These are phyloP conservation scores for Pyricularia grisea DNA, from an alignment of 2,329 filamentous ascomycete species.

Conservation along the genomic window DNA sequence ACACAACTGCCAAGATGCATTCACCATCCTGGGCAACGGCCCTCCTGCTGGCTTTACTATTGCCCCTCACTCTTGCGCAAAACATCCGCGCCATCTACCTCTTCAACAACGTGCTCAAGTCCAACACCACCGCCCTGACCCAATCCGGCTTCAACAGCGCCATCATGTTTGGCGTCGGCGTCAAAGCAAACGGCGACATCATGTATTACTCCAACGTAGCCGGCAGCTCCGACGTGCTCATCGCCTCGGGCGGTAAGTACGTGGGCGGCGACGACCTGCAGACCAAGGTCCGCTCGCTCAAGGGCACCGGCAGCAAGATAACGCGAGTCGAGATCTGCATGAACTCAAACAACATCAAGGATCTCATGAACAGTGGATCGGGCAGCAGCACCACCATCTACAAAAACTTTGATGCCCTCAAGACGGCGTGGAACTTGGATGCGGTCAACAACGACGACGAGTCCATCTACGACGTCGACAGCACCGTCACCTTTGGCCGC, in stretches of 20 bases:
- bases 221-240: conserved; percentile 23
- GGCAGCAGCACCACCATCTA: conserved; percentile 23
- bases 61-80: background rate
- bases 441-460: conserved; percentile 38
- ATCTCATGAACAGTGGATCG: conserved; percentile 24
- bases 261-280: conserved; percentile 35
- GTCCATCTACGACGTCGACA: conserved; percentile 28
- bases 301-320: conserved; percentile 17
- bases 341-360: conserved; percentile 30
- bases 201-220: conserved; percentile 34
- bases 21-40: background rate
- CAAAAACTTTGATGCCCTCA: conserved; percentile 29
- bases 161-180: conserved; percentile 33
- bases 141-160: conserved; percentile 32
- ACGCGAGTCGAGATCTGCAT: conserved; percentile 31
- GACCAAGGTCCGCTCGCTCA: conserved; percentile 5
- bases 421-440: conserved; percentile 30
- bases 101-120: conserved; percentile 35
- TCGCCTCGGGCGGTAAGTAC: conserved; percentile 31
- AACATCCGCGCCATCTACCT: conserved; percentile 23
- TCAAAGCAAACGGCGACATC: conserved; percentile 30
- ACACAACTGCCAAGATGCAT: background rate
- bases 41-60: background rate
- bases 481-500: conserved; percentile 30
- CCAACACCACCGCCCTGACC: conserved; percentile 28